phyloP scores from a whole-genome alignment of 2,329 filamentous ascomycete species.

The Penicillium glabrum region DNA sequence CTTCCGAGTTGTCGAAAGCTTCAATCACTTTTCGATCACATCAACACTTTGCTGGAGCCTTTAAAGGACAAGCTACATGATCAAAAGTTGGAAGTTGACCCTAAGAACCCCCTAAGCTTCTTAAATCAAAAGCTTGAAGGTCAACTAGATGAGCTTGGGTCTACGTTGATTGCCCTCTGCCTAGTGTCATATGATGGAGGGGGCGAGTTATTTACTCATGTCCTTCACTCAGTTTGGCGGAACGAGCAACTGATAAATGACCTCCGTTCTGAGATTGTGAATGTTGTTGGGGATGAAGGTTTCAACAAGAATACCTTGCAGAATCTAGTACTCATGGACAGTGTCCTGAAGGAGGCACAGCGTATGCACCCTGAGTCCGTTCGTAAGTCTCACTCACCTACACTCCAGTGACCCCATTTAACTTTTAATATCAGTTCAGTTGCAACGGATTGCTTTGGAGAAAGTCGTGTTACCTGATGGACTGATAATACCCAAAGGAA shows the following conservation, averaged over 20 bases:
- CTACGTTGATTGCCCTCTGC: slow-evolving; percentile 2
- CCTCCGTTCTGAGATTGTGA: slow-evolving; percentile 7
- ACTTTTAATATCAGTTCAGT: background rate
- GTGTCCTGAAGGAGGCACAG: slow-evolving; percentile 24
- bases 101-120: no score
- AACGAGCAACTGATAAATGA: slow-evolving; percentile 4
- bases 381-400: background rate
- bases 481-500: slow-evolving; percentile 47
- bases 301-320: slow-evolving; percentile 5
- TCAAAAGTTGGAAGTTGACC: no score
- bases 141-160: background rate
- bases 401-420: background rate
- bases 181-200: slow-evolving; percentile 3
- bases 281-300: slow-evolving; percentile 3
- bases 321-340: slow-evolving; percentile 19
- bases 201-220: background rate
- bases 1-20: no score
- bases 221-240: background rate
- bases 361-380: slow-evolving; percentile 15
- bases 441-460: slow-evolving; percentile 5
- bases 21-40: no score
- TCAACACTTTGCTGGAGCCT: no score
- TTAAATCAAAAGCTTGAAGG: no score
- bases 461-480: slow-evolving; percentile 37
- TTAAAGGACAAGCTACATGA: no score